phyloP scores from a whole-genome alignment of 192 early-diverging fungal genomes.

The Linnemannia hyalina region DNA sequence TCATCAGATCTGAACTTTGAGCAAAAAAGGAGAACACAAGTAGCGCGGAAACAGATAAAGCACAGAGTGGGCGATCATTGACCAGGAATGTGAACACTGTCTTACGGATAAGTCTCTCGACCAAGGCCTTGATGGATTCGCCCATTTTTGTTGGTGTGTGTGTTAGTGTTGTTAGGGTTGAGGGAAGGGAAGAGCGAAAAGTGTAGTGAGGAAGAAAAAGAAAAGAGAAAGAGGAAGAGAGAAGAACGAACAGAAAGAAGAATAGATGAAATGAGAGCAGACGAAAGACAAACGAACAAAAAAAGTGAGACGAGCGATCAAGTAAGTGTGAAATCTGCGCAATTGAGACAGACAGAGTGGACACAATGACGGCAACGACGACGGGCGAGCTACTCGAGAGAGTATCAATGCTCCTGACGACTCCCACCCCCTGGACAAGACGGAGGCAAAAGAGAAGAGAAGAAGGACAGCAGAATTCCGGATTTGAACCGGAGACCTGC shows the following conservation, averaged over 20 bases:
- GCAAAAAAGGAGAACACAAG: not conserved
- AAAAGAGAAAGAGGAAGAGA: not conserved
- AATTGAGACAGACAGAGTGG: not conserved
- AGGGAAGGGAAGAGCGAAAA: not conserved
- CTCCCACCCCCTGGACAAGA: not conserved
- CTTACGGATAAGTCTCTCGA: conserved; percentile 52
- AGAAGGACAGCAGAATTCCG: conserved; percentile 64
- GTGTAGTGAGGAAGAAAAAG: not conserved
- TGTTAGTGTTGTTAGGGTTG: not conserved
- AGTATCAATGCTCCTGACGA: not conserved
- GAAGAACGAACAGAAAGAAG: not conserved
- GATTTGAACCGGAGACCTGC: conserved; percentile 76
- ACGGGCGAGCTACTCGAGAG: not conserved
- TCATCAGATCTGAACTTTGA: not conserved
- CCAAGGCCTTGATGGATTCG: conserved; percentile 28
- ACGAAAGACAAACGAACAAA: not conserved
- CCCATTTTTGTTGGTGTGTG: conserved; percentile 18
- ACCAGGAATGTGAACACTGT: not conserved
- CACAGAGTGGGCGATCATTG: not conserved
- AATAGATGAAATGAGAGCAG: not conserved
- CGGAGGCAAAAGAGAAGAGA: not conserved
- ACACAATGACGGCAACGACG: not conserved
- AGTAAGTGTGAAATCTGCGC: not conserved
- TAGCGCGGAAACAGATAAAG: not conserved
- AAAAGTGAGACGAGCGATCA: not conserved